These are phyloP conservation scores for Volutella citrinella DNA, from an alignment of 2,329 filamentous ascomycete genomes.

Conservation along the genomic window DNA sequence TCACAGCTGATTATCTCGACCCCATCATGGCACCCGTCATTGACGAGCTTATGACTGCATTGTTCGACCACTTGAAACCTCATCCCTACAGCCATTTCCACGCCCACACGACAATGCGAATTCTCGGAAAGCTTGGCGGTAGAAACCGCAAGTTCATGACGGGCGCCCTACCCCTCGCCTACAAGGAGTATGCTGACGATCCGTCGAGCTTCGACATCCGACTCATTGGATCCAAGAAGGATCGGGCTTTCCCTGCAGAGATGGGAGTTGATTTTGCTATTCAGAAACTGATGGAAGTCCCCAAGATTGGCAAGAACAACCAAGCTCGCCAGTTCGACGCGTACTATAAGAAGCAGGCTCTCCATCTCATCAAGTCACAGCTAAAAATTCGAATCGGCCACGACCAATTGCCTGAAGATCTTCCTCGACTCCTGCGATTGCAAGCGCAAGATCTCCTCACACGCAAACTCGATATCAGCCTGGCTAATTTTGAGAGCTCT, in stretches of 20 bases:
- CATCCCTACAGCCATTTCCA: conserved; percentile 97
- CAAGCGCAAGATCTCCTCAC: conserved; percentile 83
- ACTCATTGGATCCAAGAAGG: conserved; percentile 83
- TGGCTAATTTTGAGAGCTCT: conserved; percentile 68
- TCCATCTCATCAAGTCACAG: conserved; percentile 83
- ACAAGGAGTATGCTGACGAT: conserved; percentile 84
- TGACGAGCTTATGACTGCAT: conserved; percentile 94
- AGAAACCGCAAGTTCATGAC: conserved; percentile 95
- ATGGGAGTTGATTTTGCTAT: conserved; percentile 88
- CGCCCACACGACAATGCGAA: conserved; percentile 95
- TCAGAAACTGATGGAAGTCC: conserved; percentile 77
- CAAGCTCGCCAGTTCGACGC: conserved; percentile 64
- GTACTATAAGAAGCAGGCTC: conserved; percentile 91
- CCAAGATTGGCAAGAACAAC: conserved; percentile 56
- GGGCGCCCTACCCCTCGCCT: conserved; percentile 78
- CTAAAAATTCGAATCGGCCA: conserved; percentile 86
- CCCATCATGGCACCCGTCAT: conserved; percentile 99
- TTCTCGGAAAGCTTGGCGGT: conserved; percentile 92
- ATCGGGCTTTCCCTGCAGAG: conserved; percentile 81
- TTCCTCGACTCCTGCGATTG: conserved; percentile 78
- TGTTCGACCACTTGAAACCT: conserved; percentile 93
- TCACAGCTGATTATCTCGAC: conserved; percentile 96
- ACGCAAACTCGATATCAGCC: conserved; percentile 68
- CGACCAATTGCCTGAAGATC: conserved; percentile 85
- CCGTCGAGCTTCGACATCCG: conserved; percentile 82